These are phyloP conservation scores for Exsudoporus frostii DNA, from an alignment of 768 basidiomycete species.

Conservation along the genomic window DNA sequence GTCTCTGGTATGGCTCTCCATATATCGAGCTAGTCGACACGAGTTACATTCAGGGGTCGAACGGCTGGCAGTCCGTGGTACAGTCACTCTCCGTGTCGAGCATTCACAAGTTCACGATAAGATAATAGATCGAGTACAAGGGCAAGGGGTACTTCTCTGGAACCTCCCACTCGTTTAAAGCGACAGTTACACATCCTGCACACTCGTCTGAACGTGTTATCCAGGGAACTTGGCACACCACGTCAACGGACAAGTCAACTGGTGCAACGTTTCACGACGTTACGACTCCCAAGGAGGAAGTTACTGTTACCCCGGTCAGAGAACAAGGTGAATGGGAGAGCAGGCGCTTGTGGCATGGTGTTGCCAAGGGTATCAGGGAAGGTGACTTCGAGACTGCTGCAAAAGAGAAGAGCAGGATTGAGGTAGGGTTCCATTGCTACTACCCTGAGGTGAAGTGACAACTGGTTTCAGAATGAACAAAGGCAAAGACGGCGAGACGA, in stretches of 20 bases:
- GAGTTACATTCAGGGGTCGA: constrained; percentile 70
- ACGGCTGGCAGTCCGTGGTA: constrained; percentile 56
- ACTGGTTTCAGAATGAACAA: constrained; percentile 73
- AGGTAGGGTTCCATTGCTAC: constrained; percentile 47
- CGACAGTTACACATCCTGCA: constrained; percentile 57
- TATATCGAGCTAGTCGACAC: constrained; percentile 89
- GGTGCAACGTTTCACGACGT: constrained; percentile 75
- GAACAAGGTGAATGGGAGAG: constrained; percentile 84
- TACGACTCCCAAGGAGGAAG: constrained; percentile 68
- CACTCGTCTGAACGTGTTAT: constrained; percentile 46
- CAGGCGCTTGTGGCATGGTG: constrained; percentile 76
- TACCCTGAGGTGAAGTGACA: not conserved
- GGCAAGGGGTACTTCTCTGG: constrained; percentile 96
- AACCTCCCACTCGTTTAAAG: constrained; percentile 91
- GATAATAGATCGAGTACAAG: constrained; percentile 79
- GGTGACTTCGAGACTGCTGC: constrained; percentile 93
- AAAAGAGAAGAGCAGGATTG: constrained; percentile 84
- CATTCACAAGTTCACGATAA: constrained; percentile 34
- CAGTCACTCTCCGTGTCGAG: constrained; percentile 6
- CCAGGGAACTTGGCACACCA: constrained; percentile 81
- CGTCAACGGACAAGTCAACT: constrained; percentile 47
- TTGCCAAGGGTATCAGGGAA: constrained; percentile 86
- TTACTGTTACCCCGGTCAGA: constrained; percentile 56
- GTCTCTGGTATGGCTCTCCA: constrained; percentile 86
- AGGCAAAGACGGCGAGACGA: constrained; percentile 87